phyloP scores from a whole-genome alignment of 1,139 yeast genomes.

The Eremothecium gossypii region DNA sequence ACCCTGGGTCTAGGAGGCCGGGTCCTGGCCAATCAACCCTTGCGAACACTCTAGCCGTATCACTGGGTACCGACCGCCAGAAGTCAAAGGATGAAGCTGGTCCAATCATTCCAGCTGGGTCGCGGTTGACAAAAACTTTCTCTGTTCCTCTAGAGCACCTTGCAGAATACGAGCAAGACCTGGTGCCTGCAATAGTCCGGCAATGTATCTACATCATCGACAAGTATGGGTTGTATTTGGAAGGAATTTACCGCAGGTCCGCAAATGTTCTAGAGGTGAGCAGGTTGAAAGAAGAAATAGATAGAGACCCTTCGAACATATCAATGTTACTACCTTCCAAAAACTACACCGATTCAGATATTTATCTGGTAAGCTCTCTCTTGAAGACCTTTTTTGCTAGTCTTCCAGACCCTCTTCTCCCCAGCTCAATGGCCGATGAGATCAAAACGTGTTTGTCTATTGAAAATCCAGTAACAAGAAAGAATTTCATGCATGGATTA shows the following conservation, averaged over 20 bases:
- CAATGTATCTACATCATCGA: slow-evolving; percentile 85
- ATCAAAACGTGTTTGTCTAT: slow-evolving; percentile 72
- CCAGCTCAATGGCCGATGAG: slow-evolving; percentile 45
- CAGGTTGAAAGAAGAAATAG: slow-evolving; percentile 63
- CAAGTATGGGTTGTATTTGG: slow-evolving; percentile 69
- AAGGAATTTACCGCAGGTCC: slow-evolving; percentile 81
- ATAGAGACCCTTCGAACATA: slow-evolving; percentile 64
- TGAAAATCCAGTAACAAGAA: slow-evolving; percentile 44
- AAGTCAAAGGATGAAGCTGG: slow-evolving; percentile 29
- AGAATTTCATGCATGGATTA: slow-evolving; percentile 74
- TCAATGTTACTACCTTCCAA: slow-evolving; percentile 44
- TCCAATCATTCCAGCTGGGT: slow-evolving; percentile 33
- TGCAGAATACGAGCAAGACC: slow-evolving; percentile 75
- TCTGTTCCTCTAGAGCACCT: slow-evolving; percentile 73
- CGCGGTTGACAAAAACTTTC: slow-evolving; percentile 49
- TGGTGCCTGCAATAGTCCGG: slow-evolving; percentile 85
- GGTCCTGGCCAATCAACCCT: slow-evolving; percentile 18
- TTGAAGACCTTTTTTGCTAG: slow-evolving; percentile 58
- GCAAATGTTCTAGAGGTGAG: slow-evolving; percentile 72
- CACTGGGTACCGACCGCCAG: slow-evolving; percentile 19
- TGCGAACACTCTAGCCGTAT: slow-evolving; percentile 20
- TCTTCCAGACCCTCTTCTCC: slow-evolving; percentile 63
- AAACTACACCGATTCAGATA: slow-evolving; percentile 56
- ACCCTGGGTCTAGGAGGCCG: slow-evolving; percentile 19
- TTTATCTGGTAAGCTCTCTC: slow-evolving; percentile 63